Evolutionary conservation across 345 rosid genomes (phyloP), one percentile per base, ranked within the genome.

Genomic region (Euphorbia pulcherrima): DNA sequence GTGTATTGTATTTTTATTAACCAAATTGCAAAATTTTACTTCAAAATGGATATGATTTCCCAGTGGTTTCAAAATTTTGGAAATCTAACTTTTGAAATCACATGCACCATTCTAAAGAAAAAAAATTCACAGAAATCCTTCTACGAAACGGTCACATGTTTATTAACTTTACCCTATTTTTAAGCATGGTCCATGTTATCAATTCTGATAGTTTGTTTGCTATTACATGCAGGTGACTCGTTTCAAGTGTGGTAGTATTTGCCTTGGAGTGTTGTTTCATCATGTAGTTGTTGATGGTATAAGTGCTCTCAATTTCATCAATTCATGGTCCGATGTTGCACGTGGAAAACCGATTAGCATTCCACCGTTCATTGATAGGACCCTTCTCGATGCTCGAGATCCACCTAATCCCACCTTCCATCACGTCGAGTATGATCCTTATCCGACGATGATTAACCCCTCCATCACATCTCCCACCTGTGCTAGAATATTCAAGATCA

Each of bases 181-280:
- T n/a, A n/a, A n/a, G n/a, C n/a, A n/a, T n/a, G n/a, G n/a, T n/a
- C n/a, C n/a, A n/a, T n/a, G n/a, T n/a, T n/a, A n/a, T n/a, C n/a
- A n/a, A n/a, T n/a, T n/a, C n/a, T n/a, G n/a, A n/a, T n/a, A n/a
- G 3, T 11, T 11, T 10, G 10, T 44, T 44, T 44, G 2, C 13
- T 44, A 3, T 10, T 44, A n/a, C n/a, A n/a, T 33, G 11, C 41
- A 80, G 81, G 66, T 76, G 9, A 82, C 83, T 0, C 46, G 2
- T 5, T 77, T 79, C 65, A 64, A 57, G 40, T 73, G 80, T 30
- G 86, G 84, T 17, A 77, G 77, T 1, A 70, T 62, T 7, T 50
- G 70, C 46, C 54, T 77, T 1, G 82, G 82, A 0, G 35, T 69
- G 1, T 64, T 63, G 5, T 4, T 68, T 8, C 79, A 77, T 44